Evolutionary conservation across 495 filamentous ascomycete genomes (phyloP).

Genomic region (Aspergillus indologenus): DNA sequence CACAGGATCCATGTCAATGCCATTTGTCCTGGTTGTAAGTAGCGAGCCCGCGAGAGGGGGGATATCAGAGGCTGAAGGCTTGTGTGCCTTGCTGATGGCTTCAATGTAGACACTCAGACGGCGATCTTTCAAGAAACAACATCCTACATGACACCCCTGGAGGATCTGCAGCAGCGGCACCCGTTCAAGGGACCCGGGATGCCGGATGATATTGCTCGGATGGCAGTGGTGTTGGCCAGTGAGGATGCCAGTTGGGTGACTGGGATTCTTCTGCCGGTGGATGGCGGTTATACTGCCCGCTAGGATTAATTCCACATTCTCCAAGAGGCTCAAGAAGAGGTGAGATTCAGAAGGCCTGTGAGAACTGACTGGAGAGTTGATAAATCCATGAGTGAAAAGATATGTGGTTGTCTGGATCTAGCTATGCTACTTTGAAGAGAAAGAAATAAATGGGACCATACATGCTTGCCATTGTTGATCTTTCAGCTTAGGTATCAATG

Average conservation of each 20-base stretch:
- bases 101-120: slow-evolving; percentile 24
- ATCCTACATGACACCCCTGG: neutral
- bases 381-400: too few species aligned
- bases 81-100: slow-evolving; percentile 9
- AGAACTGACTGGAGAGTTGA: too few species aligned
- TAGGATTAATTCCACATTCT: too few species aligned
- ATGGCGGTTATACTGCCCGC: slow-evolving; percentile 45
- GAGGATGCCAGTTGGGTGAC: slow-evolving; percentile 46
- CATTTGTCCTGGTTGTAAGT: slow-evolving; percentile 51
- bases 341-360: too few species aligned
- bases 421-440: too few species aligned
- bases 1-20: slow-evolving; percentile 54
- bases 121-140: slow-evolving; percentile 20
- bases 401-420: neutral
- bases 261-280: slow-evolving; percentile 38
- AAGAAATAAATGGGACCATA: too few species aligned
- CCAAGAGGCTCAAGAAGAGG: too few species aligned
- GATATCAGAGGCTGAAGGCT: too few species aligned
- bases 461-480: too few species aligned
- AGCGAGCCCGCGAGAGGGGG: too few species aligned
- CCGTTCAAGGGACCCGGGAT: slow-evolving; percentile 43
- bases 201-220: slow-evolving; percentile 45
- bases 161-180: slow-evolving; percentile 21
- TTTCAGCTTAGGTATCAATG: too few species aligned
- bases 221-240: slow-evolving; percentile 47